Conservation (phyloP, 225 moss, liverwort and hornwort species). For the Anthoceros angustus region DNA sequence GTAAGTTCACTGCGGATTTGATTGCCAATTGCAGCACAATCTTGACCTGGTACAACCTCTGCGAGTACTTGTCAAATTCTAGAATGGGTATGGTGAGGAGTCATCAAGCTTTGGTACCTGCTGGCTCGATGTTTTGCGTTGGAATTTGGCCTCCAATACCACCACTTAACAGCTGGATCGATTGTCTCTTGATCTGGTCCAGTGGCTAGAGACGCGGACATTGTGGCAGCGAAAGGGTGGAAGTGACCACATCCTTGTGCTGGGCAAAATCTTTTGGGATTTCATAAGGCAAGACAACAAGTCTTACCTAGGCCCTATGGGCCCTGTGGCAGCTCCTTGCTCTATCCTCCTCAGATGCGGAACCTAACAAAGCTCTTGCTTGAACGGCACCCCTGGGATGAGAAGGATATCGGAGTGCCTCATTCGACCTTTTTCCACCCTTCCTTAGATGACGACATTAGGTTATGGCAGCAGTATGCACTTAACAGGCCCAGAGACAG, state of each 20-base stretch:
- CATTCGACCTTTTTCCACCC: slow-evolving; percentile 96
- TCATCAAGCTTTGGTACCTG: slow-evolving; percentile 39
- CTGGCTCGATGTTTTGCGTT: slow-evolving; percentile 65
- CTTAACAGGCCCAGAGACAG: slow-evolving; percentile 25
- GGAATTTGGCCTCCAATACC: slow-evolving; percentile 64
- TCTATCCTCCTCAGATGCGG: slow-evolving; percentile 42
- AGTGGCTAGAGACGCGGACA: slow-evolving; percentile 51
- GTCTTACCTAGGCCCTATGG: too few relatives aligned
- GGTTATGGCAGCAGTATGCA: slow-evolving; percentile 35
- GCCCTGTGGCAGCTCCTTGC: slow-evolving; percentile 63
- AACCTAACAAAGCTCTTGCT: slow-evolving; percentile 61
- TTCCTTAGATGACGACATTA: slow-evolving; percentile 43
- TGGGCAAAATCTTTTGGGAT: slow-evolving; percentile 90
- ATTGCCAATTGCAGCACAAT: slow-evolving; percentile 43
- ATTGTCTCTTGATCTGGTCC: slow-evolving; percentile 43
- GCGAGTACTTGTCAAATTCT: slow-evolving; percentile 53
- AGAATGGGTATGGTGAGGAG: slow-evolving; percentile 45
- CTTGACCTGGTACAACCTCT: slow-evolving; percentile 66
- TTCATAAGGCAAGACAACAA: slow-evolving; percentile 35
- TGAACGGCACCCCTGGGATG: slow-evolving; percentile 83
- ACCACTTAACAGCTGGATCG: slow-evolving; percentile 48
- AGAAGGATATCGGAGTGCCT: slow-evolving; percentile 66
- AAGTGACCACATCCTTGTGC: slow-evolving; percentile 55
- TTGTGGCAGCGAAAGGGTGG: slow-evolving; percentile 55
- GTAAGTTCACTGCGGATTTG: slow-evolving; percentile 59